Evolutionary conservation across 805 yeast species (phyloP).

Genomic region (Candida silvatica): DNA sequence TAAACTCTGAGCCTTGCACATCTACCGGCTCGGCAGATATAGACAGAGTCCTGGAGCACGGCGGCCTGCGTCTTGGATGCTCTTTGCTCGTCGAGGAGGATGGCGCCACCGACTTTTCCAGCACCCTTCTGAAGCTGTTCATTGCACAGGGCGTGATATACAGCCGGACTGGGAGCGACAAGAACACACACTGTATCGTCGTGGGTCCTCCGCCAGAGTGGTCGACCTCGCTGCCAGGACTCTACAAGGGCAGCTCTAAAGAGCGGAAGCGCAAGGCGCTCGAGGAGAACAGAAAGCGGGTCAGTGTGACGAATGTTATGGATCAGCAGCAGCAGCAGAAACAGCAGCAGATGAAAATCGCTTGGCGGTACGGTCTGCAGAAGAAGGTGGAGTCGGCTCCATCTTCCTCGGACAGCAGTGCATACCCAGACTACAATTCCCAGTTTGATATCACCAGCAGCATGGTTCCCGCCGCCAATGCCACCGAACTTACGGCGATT

Average conservation of each 20-base stretch:
- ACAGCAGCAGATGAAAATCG: slow-evolving; percentile 52
- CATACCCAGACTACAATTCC: slow-evolving; percentile 45
- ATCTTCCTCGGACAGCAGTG: slow-evolving; percentile 11
- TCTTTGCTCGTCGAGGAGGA: slow-evolving; percentile 69
- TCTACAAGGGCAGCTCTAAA: slow-evolving; percentile 58
- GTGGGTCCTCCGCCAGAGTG: slow-evolving; percentile 51
- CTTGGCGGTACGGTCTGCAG: slow-evolving; percentile 81
- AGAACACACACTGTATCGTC: slow-evolving; percentile 50
- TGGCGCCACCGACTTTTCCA: slow-evolving; percentile 82
- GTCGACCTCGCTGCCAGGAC: slow-evolving; percentile 69
- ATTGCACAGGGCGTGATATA: slow-evolving; percentile 73
- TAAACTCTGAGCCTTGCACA: slow-evolving; percentile 65
- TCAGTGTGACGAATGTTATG: slow-evolving; percentile 61
- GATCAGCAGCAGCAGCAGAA: slow-evolving; percentile 20
- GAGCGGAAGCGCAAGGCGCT: slow-evolving; percentile 58
- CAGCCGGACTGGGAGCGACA: slow-evolving; percentile 27
- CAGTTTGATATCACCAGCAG: slow-evolving; percentile 75
- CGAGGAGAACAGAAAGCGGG: slow-evolving; percentile 45
- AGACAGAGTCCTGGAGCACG: slow-evolving; percentile 69
- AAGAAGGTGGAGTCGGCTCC: slow-evolving; percentile 22
- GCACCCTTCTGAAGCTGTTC: slow-evolving; percentile 59
- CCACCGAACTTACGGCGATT: slow-evolving; percentile 52
- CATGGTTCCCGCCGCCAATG: slow-evolving; percentile 55
- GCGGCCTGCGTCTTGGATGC: slow-evolving; percentile 76
- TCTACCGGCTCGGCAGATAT: slow-evolving; percentile 77